phyloP scores from a whole-genome alignment of 768 basidiomycete species.

The Tephrocybe sp. region DNA sequence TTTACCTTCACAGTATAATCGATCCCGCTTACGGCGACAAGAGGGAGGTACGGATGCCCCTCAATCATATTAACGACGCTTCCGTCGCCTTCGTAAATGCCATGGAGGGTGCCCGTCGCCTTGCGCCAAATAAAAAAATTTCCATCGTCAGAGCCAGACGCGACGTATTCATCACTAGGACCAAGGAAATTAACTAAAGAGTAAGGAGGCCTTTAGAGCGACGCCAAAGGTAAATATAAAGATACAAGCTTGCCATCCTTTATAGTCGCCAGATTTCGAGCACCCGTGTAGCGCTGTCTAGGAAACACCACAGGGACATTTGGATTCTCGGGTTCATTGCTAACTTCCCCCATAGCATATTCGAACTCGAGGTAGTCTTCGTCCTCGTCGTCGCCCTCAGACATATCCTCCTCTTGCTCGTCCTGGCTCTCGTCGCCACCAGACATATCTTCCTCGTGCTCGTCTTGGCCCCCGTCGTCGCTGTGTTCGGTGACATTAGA shows the following conservation, averaged over 20 bases:
- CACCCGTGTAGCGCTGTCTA: slow-evolving; percentile 60
- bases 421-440: slow-evolving; percentile 19
- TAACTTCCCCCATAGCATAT: slow-evolving; percentile 23
- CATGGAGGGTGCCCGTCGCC: slow-evolving; percentile 55
- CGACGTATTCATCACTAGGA: slow-evolving; percentile 70
- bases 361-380: slow-evolving; percentile 23
- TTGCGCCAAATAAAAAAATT: slow-evolving; percentile 89
- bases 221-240: slow-evolving; percentile 1
- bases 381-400: slow-evolving; percentile 24
- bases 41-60: slow-evolving; percentile 73
- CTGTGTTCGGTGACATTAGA: slow-evolving; percentile 20
- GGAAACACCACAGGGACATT: slow-evolving; percentile 60
- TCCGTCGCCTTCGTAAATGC: slow-evolving; percentile 82
- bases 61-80: slow-evolving; percentile 85
- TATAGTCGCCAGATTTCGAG: slow-evolving; percentile 77
- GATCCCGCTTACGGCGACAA: slow-evolving; percentile 86
- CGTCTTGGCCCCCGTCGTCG: slow-evolving; percentile 10
- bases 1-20: slow-evolving; percentile 80
- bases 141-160: slow-evolving; percentile 85
- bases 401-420: slow-evolving; percentile 2
- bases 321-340: slow-evolving; percentile 24
- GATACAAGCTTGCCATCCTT: slow-evolving; percentile 70
- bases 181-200: slow-evolving; percentile 79
- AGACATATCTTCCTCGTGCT: too few species aligned
- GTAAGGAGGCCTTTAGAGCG: background rate